These are phyloP conservation scores for Mortierella sp. DNA, from an alignment of 371 early-diverging fungal genomes.

Conservation along the genomic window DNA sequence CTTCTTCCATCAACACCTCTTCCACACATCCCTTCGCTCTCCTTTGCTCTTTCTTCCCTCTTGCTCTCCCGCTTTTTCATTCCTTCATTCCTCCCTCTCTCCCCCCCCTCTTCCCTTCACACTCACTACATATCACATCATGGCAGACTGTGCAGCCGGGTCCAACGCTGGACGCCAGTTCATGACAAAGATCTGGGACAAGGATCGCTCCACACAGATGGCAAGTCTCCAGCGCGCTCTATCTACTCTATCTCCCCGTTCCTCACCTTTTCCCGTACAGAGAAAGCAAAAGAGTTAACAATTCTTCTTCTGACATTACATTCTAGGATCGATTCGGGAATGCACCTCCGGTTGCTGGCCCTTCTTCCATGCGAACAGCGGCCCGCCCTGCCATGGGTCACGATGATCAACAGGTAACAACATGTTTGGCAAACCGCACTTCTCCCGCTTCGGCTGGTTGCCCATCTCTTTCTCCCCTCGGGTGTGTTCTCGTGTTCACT, in stretches of 20 bases:
- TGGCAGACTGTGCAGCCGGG: conserved; percentile 65
- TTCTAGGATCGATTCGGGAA: conserved; percentile 35
- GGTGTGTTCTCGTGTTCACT: no score
- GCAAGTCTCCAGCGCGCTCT: conserved; percentile 56
- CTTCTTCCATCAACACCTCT: not conserved
- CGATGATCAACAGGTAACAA: conserved; percentile 46
- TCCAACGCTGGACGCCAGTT: conserved; percentile 69
- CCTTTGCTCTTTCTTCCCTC: not conserved
- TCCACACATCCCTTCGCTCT: conserved; percentile 1
- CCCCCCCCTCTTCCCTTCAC: not conserved
- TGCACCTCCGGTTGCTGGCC: conserved; percentile 30
- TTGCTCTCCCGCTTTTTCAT: not conserved
- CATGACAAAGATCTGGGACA: conserved; percentile 65
- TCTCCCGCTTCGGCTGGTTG: conserved; percentile 11
- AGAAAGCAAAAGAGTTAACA: no score
- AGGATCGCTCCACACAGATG: conserved; percentile 62
- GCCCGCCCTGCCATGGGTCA: conserved; percentile 41
- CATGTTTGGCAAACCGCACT: not conserved
- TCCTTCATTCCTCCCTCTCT: conserved; percentile 4
- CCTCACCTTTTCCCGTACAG: no score
- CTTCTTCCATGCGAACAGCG: conserved; percentile 47
- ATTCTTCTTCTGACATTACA: no score
- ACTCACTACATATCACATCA: not conserved
- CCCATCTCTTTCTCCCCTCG: no score
- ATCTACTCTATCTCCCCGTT: no score